These are phyloP conservation scores for Enterospora canceri DNA, from an alignment of 371 early-diverging fungal genomes.

Conservation along the genomic window DNA sequence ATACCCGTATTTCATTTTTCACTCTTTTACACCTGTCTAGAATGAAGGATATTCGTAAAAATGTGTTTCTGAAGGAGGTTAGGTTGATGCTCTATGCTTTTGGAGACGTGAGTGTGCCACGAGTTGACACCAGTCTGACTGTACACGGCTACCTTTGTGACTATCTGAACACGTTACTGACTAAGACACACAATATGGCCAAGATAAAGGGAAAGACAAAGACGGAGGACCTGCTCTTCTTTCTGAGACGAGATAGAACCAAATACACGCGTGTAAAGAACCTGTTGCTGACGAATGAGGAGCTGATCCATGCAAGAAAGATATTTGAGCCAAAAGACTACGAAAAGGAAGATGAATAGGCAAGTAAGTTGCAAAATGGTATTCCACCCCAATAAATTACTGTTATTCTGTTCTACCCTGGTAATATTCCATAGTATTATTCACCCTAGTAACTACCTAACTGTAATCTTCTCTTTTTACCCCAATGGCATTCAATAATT, in stretches of 20 bases:
- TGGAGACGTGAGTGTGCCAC: constrained; percentile 81
- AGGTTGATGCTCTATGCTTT: constrained; percentile 82
- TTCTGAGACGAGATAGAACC: constrained; percentile 76
- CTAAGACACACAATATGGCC: constrained; percentile 47
- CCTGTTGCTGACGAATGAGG: constrained; percentile 76
- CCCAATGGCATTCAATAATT: neutral
- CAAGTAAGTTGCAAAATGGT: no score
- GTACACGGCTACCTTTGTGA: constrained; percentile 79
- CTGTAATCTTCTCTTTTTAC: no score
- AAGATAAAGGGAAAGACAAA: constrained; percentile 62
- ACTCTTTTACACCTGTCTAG: no score
- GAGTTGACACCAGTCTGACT: constrained; percentile 72
- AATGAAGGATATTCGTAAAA: constrained; percentile 47
- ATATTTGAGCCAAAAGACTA: constrained; percentile 54
- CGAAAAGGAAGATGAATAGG: constrained; percentile 48
- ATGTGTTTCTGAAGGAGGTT: constrained; percentile 59
- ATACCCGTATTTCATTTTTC: no score
- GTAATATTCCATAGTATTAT: no score
- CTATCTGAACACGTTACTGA: constrained; percentile 67
- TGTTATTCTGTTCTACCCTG: no score
- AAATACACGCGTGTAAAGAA: constrained; percentile 86
- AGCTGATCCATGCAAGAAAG: constrained; percentile 69
- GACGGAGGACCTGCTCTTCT: constrained; percentile 78
- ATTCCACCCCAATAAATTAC: no score
- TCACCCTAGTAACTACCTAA: no score